Evolutionary conservation across 441 rosid species (phyloP), one percentile per base, ranked within the genome.

Genomic region (Melianthus villosus): DNA sequence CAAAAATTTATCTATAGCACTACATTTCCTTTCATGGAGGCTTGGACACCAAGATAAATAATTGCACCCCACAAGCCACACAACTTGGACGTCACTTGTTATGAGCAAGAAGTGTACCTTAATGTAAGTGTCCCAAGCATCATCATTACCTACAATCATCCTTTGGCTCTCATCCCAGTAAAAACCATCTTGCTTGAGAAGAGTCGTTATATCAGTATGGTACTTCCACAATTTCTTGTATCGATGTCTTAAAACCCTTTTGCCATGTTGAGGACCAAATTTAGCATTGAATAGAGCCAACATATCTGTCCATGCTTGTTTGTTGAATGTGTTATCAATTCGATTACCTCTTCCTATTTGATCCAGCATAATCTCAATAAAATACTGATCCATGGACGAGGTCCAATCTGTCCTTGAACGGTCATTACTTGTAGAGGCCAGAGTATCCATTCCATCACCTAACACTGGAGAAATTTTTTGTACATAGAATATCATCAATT

Each of bases 281-380:
- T 59, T 78, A 51, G 63, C 66, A 62, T 73, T 81, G 68, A 85
- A 85, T 42, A 67, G 51, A 28, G 56, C 59, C 27, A 78, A 69
- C 86, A 85, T 85, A 34, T 78, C 83, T 4, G 56, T 59, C 96
- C 93, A 81, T 22, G 84, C 91, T 56, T 78, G 84, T 48, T 75
- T 81, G 45, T 42, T 72, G 46, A 81, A 78, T 37, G 72, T 52
- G 39, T 58, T 65, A 40, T 60, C 65, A 28, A 40, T 48, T 65
- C 61, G 76, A 44, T 74, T 78, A 47, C 96, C 84, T 63, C 61
- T 69, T 36, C 73, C 76, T 4, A 78, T 64, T 48, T 81, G 84
- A 56, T 76, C 91, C 55, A 85, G 60, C 82, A 85, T 57, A 48
- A 85, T 75, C 60, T 69, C 80, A 39, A 79, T 57, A 32, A 83